A percentile compares a stretch with the other conserved stretches of the same genome.
Conservation (phyloP, 768 basidiomycete genomes). For the Phanerochaete carnosa region DNA sequence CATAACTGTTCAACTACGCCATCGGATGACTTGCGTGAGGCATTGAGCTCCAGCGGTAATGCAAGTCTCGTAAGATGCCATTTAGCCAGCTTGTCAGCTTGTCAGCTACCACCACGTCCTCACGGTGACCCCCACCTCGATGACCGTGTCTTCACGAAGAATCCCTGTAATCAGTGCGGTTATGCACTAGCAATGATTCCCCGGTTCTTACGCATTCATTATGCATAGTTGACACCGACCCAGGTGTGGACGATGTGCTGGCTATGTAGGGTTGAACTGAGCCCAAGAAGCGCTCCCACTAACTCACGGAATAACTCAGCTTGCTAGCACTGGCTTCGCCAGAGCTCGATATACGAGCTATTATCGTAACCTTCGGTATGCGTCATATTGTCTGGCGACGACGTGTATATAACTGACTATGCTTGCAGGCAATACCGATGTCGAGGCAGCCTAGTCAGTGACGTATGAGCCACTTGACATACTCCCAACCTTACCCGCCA, state of each 20-base stretch:
- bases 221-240: constrained; percentile 76
- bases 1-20: neutral
- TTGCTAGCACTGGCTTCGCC: constrained; percentile 79
- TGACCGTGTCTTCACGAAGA: neutral
- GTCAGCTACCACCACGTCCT: neutral
- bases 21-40: neutral
- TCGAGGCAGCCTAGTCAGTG: constrained; percentile 57
- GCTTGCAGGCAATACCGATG: constrained; percentile 65
- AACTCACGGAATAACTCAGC: constrained; percentile 31
- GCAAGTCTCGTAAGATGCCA: neutral
- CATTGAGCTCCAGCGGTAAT: neutral
- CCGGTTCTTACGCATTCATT: constrained; percentile 5
- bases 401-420: neutral
- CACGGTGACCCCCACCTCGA: neutral
- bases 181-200: neutral
- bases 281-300: neutral
- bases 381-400: neutral
- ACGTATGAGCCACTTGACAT: constrained; percentile 11
- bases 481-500: neutral
- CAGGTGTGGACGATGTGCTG: constrained; percentile 79
- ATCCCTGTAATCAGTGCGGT: constrained; percentile 68
- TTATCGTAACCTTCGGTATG: constrained; percentile 74
- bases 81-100: neutral
- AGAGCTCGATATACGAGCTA: constrained; percentile 76
- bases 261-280: constrained; percentile 53